A percentile compares a stretch with the other conserved stretches of the same genome.
Evolutionary conservation across 768 basidiomycete species (phyloP).

Genomic region (Dendrothele bispora): DNA sequence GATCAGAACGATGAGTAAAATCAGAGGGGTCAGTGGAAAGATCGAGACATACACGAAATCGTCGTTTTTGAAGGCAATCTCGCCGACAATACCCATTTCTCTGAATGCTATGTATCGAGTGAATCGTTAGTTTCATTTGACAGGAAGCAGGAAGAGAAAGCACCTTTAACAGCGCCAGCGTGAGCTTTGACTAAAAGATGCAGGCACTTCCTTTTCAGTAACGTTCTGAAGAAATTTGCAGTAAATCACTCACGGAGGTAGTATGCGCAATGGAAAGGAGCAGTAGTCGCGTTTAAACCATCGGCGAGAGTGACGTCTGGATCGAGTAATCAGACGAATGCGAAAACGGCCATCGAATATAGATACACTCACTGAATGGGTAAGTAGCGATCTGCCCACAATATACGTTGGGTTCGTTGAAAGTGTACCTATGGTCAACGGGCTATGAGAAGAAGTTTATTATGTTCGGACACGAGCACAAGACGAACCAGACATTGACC

Average conservation of each 20-base stretch:
- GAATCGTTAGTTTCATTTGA: neutral
- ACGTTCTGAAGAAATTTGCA: slow-evolving; percentile 5
- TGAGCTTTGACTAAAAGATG: slow-evolving; percentile 42
- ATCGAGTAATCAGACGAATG: neutral
- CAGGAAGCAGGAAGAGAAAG: neutral
- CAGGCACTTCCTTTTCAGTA: neutral
- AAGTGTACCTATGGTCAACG: slow-evolving; percentile 40
- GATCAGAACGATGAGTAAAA: neutral
- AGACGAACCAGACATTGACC: slow-evolving; percentile 44
- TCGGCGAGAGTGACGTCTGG: slow-evolving; percentile 40
- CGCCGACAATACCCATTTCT: slow-evolving; percentile 47
- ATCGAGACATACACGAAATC: slow-evolving; percentile 41
- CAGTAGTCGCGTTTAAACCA: slow-evolving; percentile 41
- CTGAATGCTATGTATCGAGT: slow-evolving; percentile 34
- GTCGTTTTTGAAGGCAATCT: slow-evolving; percentile 55
- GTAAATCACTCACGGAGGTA: slow-evolving; percentile 43
- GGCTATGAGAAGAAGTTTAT: neutral
- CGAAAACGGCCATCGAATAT: neutral
- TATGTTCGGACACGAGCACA: neutral
- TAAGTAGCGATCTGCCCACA: slow-evolving; percentile 36
- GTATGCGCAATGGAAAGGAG: slow-evolving; percentile 42
- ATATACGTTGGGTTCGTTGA: slow-evolving; percentile 50
- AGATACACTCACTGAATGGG: slow-evolving; percentile 37
- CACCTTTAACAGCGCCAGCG: slow-evolving; percentile 49
- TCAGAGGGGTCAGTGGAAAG: neutral